A percentile compares a stretch with the other conserved stretches of the same genome.
phyloP scores from a whole-genome alignment of 768 basidiomycete species.

The Cyclocybe cylindracea region DNA sequence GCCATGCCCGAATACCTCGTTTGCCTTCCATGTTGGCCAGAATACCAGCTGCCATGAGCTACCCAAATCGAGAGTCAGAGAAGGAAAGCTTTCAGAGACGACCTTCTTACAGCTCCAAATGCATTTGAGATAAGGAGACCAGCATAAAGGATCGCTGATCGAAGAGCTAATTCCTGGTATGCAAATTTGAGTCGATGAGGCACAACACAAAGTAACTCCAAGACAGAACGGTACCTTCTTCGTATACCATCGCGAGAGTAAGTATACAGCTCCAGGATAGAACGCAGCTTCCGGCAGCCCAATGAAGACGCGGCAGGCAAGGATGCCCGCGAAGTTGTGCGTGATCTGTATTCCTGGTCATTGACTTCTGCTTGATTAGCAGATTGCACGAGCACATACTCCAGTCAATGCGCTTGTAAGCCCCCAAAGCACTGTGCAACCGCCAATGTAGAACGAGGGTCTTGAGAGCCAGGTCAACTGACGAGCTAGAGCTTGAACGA shows the following conservation, averaged over 20 bases:
- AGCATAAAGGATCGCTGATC: slow-evolving; percentile 59
- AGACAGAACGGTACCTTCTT: slow-evolving; percentile 40
- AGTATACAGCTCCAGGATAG: slow-evolving; percentile 55
- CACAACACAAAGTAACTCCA: neutral
- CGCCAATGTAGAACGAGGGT: slow-evolving; percentile 62
- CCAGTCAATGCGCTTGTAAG: slow-evolving; percentile 64
- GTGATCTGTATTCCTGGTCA: slow-evolving; percentile 41
- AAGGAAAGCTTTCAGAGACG: neutral
- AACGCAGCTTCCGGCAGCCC: slow-evolving; percentile 70
- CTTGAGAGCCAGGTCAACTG: slow-evolving; percentile 27
- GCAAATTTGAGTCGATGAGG: neutral
- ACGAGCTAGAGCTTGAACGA: neutral
- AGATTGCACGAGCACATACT: slow-evolving; percentile 28
- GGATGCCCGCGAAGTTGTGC: slow-evolving; percentile 51
- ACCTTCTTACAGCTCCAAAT: slow-evolving; percentile 55
- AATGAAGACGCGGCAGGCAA: slow-evolving; percentile 60
- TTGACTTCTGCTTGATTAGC: neutral
- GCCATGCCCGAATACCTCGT: slow-evolving; percentile 68
- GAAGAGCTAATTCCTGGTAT: slow-evolving; percentile 61
- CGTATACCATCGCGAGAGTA: slow-evolving; percentile 58
- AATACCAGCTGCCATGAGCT: slow-evolving; percentile 78
- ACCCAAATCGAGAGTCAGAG: neutral
- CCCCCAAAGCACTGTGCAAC: slow-evolving; percentile 64
- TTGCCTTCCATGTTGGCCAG: slow-evolving; percentile 68
- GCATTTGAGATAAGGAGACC: slow-evolving; percentile 67